These are phyloP conservation scores for Colletotrichum neosansevieriae DNA, from an alignment of 2,329 filamentous ascomycete genomes.

Conservation along the genomic window DNA sequence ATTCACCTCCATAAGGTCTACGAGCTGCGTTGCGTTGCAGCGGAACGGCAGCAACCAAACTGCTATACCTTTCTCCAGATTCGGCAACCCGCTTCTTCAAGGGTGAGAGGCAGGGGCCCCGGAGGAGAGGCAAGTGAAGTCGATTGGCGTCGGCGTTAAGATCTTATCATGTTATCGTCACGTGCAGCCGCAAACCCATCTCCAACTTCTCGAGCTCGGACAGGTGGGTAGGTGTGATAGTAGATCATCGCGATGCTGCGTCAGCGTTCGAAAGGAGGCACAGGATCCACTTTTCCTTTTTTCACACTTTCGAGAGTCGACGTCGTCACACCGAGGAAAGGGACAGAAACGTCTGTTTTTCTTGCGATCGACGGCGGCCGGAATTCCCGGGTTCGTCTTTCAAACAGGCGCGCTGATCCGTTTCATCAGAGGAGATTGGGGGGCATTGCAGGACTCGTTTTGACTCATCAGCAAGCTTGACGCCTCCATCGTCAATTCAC, in stretches of 20 bases:
- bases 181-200: background rate
- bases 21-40: conserved; percentile 4
- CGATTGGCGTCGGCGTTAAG: background rate
- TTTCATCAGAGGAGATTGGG: background rate
- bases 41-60: background rate
- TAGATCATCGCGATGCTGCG: conserved; percentile 9
- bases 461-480: conserved; percentile 26
- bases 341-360: conserved; percentile 1
- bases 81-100: background rate
- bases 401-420: conserved; percentile 9
- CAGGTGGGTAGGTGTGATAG: background rate
- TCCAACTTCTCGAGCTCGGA: conserved; percentile 7
- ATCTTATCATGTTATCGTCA: conserved; percentile 14
- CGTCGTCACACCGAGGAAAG: background rate
- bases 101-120: too few relatives aligned
- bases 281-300: background rate
- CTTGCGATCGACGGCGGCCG: background rate
- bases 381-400: background rate
- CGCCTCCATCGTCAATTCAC: conserved; percentile 16
- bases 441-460: background rate
- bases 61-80: conserved; percentile 1
- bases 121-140: too few relatives aligned
- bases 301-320: background rate
- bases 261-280: background rate
- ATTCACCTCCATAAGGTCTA: too few relatives aligned